Conservation (phyloP, 495 filamentous ascomycete genomes). For the Penicillium pulvis region DNA sequence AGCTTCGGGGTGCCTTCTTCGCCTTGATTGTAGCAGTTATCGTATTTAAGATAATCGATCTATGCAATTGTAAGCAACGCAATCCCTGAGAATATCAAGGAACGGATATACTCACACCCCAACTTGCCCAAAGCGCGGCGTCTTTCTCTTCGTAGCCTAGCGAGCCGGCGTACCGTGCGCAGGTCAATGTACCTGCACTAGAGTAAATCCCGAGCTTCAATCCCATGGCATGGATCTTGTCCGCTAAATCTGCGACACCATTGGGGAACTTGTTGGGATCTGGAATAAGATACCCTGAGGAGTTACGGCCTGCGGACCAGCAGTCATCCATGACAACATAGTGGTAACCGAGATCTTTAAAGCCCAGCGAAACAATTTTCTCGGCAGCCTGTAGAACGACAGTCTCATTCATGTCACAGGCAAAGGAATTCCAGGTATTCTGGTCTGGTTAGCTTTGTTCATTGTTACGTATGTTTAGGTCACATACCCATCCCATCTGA, state of each 20-base stretch:
- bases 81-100: no score
- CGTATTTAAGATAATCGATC: slow-evolving; percentile 64
- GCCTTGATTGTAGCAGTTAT: slow-evolving; percentile 66
- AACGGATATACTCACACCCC: slow-evolving; percentile 49
- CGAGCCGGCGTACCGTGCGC: slow-evolving; percentile 53
- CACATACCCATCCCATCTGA: slow-evolving; percentile 42
- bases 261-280: slow-evolving; percentile 47
- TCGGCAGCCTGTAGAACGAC: slow-evolving; percentile 49
- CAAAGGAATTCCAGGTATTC: slow-evolving; percentile 59
- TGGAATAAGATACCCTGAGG: slow-evolving; percentile 41
- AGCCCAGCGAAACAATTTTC: slow-evolving; percentile 50
- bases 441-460: slow-evolving; percentile 3
- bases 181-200: slow-evolving; percentile 49
- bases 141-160: slow-evolving; percentile 63
- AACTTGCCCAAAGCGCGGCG: slow-evolving; percentile 60
- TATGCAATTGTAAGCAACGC: slow-evolving; percentile 12
- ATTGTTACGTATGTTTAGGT: background rate
- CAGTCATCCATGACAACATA: slow-evolving; percentile 60
- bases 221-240: slow-evolving; percentile 46
- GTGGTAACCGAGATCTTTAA: slow-evolving; percentile 56
- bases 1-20: slow-evolving; percentile 50
- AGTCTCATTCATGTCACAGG: slow-evolving; percentile 52
- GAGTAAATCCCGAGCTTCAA: slow-evolving; percentile 55
- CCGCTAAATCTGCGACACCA: slow-evolving; percentile 50
- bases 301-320: slow-evolving; percentile 42